Conservation (phyloP, 352 stramenopile species). For the Pythium dissimile region DNA sequence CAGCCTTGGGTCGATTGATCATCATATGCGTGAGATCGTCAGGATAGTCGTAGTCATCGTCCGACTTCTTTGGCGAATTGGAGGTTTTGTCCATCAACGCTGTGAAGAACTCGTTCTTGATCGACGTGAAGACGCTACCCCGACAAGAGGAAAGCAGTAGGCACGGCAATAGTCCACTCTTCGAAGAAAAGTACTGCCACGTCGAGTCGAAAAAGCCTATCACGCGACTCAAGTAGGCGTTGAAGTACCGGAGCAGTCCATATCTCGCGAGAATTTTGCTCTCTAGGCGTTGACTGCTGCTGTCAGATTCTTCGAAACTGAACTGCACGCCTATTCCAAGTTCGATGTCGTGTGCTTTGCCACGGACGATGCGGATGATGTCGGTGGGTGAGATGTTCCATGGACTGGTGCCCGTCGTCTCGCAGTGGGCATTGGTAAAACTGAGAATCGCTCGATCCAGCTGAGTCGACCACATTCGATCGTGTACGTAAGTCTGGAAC, state of each 20-base stretch:
- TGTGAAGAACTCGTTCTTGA: conserved; percentile 80
- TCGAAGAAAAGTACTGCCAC: conserved; percentile 64
- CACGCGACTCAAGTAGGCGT: conserved; percentile 62
- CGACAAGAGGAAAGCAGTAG: conserved; percentile 58
- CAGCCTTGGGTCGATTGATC: conserved; percentile 84
- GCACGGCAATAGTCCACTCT: conserved; percentile 30
- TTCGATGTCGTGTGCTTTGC: conserved; percentile 21
- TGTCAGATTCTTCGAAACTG: background rate
- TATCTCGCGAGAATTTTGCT: conserved; percentile 43
- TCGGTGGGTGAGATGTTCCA: conserved; percentile 56
- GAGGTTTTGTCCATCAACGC: conserved; percentile 70
- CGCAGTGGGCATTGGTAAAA: conserved; percentile 51
- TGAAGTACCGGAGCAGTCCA: conserved; percentile 69
- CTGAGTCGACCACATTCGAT: conserved; percentile 37
- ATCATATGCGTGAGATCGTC: conserved; percentile 82
- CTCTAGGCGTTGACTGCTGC: background rate
- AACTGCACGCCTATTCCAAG: background rate
- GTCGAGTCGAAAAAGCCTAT: conserved; percentile 77
- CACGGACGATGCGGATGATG: conserved; percentile 29
- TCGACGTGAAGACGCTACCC: conserved; percentile 62
- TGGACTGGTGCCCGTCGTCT: conserved; percentile 43
- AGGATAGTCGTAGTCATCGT: conserved; percentile 92
- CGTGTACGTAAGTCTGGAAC: conserved; percentile 20
- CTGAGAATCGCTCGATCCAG: conserved; percentile 40
- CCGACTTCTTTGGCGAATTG: conserved; percentile 68